A percentile compares a stretch with the other conserved stretches of the same genome.
phyloP scores from a whole-genome alignment of 805 yeast genomes.

The Wickerhamomyces ciferrii region DNA sequence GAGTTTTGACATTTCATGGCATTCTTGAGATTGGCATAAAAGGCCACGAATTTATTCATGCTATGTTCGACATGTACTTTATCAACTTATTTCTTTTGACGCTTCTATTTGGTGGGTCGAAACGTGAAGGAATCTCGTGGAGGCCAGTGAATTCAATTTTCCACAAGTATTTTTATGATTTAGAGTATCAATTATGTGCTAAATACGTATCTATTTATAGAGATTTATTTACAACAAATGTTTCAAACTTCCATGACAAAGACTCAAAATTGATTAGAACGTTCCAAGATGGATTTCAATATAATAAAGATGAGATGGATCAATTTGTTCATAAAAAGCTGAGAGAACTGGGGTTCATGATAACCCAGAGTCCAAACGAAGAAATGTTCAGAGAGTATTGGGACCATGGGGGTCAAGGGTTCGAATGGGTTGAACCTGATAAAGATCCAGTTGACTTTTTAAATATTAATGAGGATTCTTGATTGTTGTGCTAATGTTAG shows the following conservation, averaged over 20 bases:
- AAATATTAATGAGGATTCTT: not conserved
- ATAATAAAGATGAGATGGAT: not conserved
- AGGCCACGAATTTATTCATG: not conserved
- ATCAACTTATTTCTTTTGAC: not conserved
- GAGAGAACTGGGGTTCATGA: constrained; percentile 1
- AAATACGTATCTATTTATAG: not conserved
- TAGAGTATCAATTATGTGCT: not conserved
- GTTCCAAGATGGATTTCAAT: not conserved
- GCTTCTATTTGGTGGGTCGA: not conserved
- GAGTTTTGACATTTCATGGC: not conserved
- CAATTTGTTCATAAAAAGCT: not conserved
- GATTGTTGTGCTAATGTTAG: not conserved
- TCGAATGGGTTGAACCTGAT: constrained; percentile 12
- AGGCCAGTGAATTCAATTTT: not conserved
- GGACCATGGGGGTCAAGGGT: constrained; percentile 4
- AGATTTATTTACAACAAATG: constrained; percentile 2
- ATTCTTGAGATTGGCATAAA: not conserved
- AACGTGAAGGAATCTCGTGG: not conserved
- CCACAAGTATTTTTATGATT: not conserved
- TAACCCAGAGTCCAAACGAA: constrained; percentile 2
- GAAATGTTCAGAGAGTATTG: constrained; percentile 6
- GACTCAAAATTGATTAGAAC: constrained; percentile 1
- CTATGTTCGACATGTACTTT: not conserved
- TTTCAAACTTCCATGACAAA: constrained; percentile 3
- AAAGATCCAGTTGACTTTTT: constrained; percentile 7